phyloP scores from a whole-genome alignment of 495 filamentous ascomycete genomes.

The Chaetomium tenue region DNA sequence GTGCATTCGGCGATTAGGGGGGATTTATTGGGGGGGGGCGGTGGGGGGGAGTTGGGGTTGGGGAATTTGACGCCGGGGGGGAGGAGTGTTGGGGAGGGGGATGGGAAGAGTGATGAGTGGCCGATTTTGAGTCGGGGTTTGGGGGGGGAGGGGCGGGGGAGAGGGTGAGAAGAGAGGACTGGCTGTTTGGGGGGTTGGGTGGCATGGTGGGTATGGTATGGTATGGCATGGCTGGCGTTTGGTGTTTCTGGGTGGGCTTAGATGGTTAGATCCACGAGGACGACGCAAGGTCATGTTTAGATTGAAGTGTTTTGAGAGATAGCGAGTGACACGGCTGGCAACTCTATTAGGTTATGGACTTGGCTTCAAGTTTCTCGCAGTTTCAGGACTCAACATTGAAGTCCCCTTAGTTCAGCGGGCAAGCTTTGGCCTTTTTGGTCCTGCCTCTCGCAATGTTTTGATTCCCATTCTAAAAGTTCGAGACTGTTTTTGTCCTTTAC shows the following conservation, averaged over 20 bases:
- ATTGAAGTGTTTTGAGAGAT: not conserved
- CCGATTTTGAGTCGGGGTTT: slow-evolving; percentile 14
- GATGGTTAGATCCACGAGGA: not conserved
- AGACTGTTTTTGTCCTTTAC: too few species aligned
- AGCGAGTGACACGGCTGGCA: too few species aligned
- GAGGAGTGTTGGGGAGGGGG: not conserved
- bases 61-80: not conserved
- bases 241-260: not conserved
- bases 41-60: slow-evolving; percentile 6
- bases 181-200: not conserved
- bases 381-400: too few species aligned
- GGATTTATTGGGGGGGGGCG: not conserved
- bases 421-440: too few species aligned
- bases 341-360: too few species aligned
- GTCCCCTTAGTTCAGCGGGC: too few species aligned
- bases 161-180: not conserved
- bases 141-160: not conserved
- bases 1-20: slow-evolving; percentile 3
- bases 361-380: too few species aligned
- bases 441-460: too few species aligned
- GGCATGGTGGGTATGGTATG: not conserved
- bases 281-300: not conserved
- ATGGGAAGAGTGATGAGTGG: slow-evolving; percentile 20
- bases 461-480: too few species aligned
- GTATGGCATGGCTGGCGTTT: slow-evolving; percentile 2